Percentiles rank a stretch among this genome's conserved stretches.
phyloP scores from a whole-genome alignment of 2,329 filamentous ascomycete genomes.

The Fusarium proliferatum region DNA sequence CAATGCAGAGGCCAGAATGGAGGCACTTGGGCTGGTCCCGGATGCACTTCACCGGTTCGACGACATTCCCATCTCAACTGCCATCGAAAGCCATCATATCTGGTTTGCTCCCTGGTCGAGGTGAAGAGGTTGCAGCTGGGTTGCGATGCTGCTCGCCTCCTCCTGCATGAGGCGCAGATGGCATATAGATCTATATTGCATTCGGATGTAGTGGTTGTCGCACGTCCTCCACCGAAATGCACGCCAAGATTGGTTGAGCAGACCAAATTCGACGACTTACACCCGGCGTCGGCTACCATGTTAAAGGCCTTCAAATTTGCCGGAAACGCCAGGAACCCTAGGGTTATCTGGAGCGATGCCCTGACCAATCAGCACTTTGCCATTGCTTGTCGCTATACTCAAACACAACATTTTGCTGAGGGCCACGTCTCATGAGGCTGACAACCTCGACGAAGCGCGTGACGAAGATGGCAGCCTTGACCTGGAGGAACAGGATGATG shows the following conservation, averaged over 20 bases:
- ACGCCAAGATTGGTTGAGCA: neutral
- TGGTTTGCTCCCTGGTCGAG: neutral
- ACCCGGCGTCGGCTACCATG: neutral
- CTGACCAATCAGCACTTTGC: too few relatives aligned
- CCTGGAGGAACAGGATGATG: neutral
- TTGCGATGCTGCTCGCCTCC: neutral
- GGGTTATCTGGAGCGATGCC: too few relatives aligned
- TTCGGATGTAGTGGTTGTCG: neutral
- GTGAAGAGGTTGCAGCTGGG: too few relatives aligned
- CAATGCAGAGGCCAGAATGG: too few relatives aligned
- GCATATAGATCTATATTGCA: neutral
- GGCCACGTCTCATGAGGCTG: neutral
- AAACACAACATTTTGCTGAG: neutral
- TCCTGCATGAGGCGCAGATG: neutral
- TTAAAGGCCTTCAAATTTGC: too few relatives aligned
- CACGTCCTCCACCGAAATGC: neutral
- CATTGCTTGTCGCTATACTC: neutral
- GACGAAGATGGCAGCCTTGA: neutral
- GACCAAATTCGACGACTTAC: neutral
- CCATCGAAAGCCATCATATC: neutral
- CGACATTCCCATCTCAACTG: neutral
- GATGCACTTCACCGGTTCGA: neutral
- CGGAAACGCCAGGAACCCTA: too few relatives aligned
- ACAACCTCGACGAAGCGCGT: neutral
- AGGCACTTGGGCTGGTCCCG: too few relatives aligned